These are phyloP conservation scores for Paxillus rubicundulus DNA, from an alignment of 768 basidiomycete genomes.

Conservation along the genomic window DNA sequence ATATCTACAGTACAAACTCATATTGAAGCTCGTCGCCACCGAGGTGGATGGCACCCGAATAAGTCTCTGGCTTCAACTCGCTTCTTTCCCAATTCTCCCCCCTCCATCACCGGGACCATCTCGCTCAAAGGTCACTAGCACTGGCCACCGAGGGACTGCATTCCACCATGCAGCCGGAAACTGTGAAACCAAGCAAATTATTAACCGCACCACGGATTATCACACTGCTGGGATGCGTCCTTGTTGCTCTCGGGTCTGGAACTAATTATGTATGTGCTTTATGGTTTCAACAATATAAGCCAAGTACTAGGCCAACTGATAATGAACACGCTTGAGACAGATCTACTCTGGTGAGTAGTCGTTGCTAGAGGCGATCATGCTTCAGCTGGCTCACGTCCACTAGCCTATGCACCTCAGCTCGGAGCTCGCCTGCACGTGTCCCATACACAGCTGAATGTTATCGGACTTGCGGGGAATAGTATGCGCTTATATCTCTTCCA, in stretches of 20 bases:
- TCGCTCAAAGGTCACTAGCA: too few relatives aligned
- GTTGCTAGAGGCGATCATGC: background rate
- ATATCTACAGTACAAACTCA: too few relatives aligned
- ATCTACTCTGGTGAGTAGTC: constrained; percentile 30
- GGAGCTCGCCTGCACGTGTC: constrained; percentile 68
- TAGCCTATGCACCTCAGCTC: constrained; percentile 86
- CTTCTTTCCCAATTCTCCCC: too few relatives aligned
- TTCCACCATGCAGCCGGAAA: too few relatives aligned
- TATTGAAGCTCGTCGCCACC: too few relatives aligned
- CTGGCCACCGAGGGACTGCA: too few relatives aligned
- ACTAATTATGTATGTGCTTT: constrained; percentile 66
- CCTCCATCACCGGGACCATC: too few relatives aligned
- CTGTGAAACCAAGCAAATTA: constrained; percentile 25
- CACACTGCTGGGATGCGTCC: constrained; percentile 52
- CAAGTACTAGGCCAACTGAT: background rate
- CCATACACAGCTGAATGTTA: constrained; percentile 79
- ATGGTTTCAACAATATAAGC: background rate
- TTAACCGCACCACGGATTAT: constrained; percentile 42
- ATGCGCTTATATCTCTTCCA: constrained; percentile 18
- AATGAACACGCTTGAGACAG: constrained; percentile 6
- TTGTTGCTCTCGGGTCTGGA: constrained; percentile 62
- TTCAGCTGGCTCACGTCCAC: background rate
- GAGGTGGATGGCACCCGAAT: too few relatives aligned
- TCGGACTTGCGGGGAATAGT: constrained; percentile 79
- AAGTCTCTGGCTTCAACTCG: too few relatives aligned